A percentile compares a stretch with the other conserved stretches of the same genome.
phyloP scores from a whole-genome alignment of 2,329 filamentous ascomycete species.

The Ustulina deusta region DNA sequence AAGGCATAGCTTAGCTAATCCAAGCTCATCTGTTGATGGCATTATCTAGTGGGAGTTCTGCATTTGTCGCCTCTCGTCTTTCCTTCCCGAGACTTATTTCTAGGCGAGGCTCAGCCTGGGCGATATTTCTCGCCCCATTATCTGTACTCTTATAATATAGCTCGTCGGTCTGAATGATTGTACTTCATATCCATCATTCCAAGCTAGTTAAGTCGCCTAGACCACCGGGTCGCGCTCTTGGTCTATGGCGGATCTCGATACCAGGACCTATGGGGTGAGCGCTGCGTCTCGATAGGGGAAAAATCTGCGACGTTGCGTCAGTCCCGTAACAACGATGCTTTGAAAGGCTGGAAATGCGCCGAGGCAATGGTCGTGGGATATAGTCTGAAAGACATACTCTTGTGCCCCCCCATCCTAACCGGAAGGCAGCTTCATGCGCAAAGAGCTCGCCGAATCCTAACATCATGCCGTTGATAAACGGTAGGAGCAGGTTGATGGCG shows the following conservation, averaged over 20 bases:
- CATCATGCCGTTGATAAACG: conserved; percentile 98
- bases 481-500: conserved; percentile 94
- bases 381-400: conserved; percentile 72
- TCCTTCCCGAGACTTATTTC: background rate
- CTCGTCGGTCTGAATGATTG: background rate
- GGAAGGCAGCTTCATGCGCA: conserved; percentile 93
- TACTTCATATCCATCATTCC: conserved; percentile 63
- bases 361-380: background rate
- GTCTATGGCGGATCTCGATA: conserved; percentile 79
- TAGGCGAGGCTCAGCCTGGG: background rate
- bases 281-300: conserved; percentile 70
- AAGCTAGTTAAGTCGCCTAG: conserved; percentile 75
- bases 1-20: background rate
- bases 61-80: background rate
- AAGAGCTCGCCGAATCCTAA: conserved; percentile 96
- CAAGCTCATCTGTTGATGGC: conserved; percentile 1
- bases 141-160: conserved; percentile 7
- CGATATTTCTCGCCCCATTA: background rate
- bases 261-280: conserved; percentile 80
- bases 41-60: conserved; percentile 1
- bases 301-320: conserved; percentile 60
- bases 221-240: conserved; percentile 64
- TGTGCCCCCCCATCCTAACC: conserved; percentile 92
- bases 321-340: background rate
- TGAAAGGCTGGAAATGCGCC: background rate